Base-by-base conservation (phyloP, 2,329 filamentous ascomycete species). In the Orbilia blumenaviensis region DNA sequence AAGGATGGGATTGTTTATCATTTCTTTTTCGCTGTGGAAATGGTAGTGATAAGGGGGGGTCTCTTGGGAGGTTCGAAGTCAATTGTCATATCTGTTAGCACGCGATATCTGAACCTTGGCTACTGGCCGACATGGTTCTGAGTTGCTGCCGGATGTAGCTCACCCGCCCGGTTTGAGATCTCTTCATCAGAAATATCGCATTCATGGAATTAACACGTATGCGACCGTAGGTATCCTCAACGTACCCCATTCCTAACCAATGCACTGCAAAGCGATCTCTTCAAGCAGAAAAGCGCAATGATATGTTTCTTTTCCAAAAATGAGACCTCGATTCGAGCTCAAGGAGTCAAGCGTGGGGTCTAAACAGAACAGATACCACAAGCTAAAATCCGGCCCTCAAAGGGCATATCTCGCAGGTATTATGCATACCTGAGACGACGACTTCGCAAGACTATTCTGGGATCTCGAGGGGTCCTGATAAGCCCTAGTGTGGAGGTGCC, bases 1-100 rank as follows among this genome's bases (percentile, higher is more conserved):
- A 32, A 38, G 48, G 38, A 25, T 14, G 23, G 52, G 25, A 46
- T 25, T 61, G 27, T 44, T 23, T 67, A 60, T 67, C 42, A 66
- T 68, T 76, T 64, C 58, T 64, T 64, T 62, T 68, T 67, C 52
- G 52, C 32, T 36, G 32, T 23, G 52, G 27, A 25, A 32, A 46
- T 46, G 42, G 18, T 42, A 50, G 56, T 68, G 72, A 66, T 76
- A 76, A 68, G 56, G 32, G 25, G n/a, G 25, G 16, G 23, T 21
- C 21, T 32, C 25, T 25, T 14, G 18, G 50, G 23, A 42, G 27
- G 25, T 46, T 46, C 8, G 21, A 46, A 56, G 27, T 50, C 32
- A 61, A 76, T 69, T 69, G 64, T 76, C 72, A 76, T 76, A 69
- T 69, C 72, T 76, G 66, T 76, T 76, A 76, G 72, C 66, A 63